Percentiles rank a stretch among this genome's conserved stretches.
Evolutionary conservation across 345 rosid species (phyloP).

Genomic region (Corchorus olitorius): DNA sequence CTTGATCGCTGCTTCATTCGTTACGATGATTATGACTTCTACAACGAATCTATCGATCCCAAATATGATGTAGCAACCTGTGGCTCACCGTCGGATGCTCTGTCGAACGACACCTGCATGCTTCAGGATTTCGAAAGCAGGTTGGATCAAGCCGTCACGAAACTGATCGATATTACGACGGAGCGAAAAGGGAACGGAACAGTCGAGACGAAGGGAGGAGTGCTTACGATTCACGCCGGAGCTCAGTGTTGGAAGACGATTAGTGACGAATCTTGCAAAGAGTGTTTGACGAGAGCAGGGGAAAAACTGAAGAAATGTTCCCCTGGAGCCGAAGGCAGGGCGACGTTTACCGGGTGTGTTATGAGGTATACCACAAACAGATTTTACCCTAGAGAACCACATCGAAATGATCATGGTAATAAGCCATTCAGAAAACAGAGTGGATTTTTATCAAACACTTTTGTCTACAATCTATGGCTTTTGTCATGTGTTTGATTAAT

Average conservation of each 20-base stretch:
- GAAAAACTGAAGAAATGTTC: slow-evolving; percentile 34
- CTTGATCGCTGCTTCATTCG: slow-evolving; percentile 67
- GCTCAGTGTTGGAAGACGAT: slow-evolving; percentile 56
- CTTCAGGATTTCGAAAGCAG: slow-evolving; percentile 21
- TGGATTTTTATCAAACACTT: slow-evolving; percentile 22
- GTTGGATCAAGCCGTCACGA: slow-evolving; percentile 26
- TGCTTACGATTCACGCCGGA: slow-evolving; percentile 34
- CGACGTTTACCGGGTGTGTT: slow-evolving; percentile 47
- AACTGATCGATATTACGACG: slow-evolving; percentile 34
- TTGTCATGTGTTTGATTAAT: not conserved
- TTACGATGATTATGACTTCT: slow-evolving; percentile 54
- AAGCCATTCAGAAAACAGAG: no score
- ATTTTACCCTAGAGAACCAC: slow-evolving; percentile 21
- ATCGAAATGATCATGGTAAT: not conserved
- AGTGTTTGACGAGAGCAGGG: slow-evolving; percentile 44
- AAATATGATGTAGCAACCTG: slow-evolving; percentile 34
- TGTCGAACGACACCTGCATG: slow-evolving; percentile 11
- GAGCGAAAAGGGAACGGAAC: slow-evolving; percentile 30
- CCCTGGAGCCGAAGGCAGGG: slow-evolving; percentile 49
- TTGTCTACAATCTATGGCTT: not conserved
- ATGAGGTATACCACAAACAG: slow-evolving; percentile 44
- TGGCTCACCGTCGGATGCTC: not conserved
- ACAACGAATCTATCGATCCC: slow-evolving; percentile 37
- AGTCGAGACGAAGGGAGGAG: slow-evolving; percentile 27
- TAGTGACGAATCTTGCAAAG: slow-evolving; percentile 32